Conservation (phyloP, 805 yeast genomes). For the Zygotorulaspora florentina region DNA sequence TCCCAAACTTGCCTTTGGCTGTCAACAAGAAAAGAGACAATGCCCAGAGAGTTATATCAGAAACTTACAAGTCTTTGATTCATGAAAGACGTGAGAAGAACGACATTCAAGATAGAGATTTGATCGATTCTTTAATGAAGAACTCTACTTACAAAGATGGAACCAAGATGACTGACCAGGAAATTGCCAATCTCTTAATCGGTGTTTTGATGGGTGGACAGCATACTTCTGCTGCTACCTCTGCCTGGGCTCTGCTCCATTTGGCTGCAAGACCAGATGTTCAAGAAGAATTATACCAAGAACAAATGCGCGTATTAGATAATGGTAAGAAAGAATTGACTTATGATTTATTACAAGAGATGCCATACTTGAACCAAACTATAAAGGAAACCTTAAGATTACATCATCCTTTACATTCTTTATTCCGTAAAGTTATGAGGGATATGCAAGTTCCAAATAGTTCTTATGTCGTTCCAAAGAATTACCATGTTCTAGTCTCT, state of each 20-base stretch:
- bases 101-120: constrained; percentile 79
- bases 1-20: constrained; percentile 89
- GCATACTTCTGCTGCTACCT: constrained; percentile 94
- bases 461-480: constrained; percentile 75
- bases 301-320: constrained; percentile 60
- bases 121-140: constrained; percentile 82
- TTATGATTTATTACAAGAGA: constrained; percentile 75
- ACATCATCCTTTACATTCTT: constrained; percentile 95
- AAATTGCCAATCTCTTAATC: constrained; percentile 87
- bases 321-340: constrained; percentile 57
- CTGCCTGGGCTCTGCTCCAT: constrained; percentile 91
- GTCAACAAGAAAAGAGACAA: constrained; percentile 77
- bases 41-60: constrained; percentile 79
- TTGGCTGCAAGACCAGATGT: constrained; percentile 82
- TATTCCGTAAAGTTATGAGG: constrained; percentile 84
- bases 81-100: constrained; percentile 66
- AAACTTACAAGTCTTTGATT: constrained; percentile 77
- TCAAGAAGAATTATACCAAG: constrained; percentile 75
- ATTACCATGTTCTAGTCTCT: constrained; percentile 84
- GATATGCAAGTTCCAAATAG: constrained; percentile 78
- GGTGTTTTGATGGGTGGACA: constrained; percentile 99
- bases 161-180: constrained; percentile 86
- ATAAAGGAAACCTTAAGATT: constrained; percentile 92
- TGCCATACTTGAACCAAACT: constrained; percentile 76
- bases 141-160: constrained; percentile 90